Conservation (phyloP, 306 rosid species). For the Mucuna pruriens region DNA sequence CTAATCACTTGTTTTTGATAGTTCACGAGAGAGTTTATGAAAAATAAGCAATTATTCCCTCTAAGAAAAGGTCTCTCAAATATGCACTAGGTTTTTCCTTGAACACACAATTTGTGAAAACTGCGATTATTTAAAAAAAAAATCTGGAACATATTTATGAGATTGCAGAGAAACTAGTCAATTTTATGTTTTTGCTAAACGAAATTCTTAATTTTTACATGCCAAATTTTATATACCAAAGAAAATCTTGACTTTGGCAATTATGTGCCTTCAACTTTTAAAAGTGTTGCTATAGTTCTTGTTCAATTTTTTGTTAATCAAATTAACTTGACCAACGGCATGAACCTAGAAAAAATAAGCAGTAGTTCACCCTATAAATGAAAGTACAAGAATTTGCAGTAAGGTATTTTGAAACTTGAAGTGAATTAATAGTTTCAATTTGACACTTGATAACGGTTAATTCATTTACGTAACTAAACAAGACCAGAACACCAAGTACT, state of each 20-base stretch:
- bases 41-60: neutral
- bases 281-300: neutral
- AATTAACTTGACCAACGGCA: neutral
- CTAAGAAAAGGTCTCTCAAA: neutral
- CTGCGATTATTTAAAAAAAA: neutral
- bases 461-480: too few species aligned
- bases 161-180: neutral
- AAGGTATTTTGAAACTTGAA: too few species aligned
- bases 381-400: too few species aligned
- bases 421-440: too few species aligned
- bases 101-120: neutral
- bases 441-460: too few species aligned
- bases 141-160: neutral
- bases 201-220: neutral
- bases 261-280: neutral
- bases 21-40: neutral
- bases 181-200: neutral
- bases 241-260: neutral
- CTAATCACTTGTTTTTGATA: neutral
- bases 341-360: neutral
- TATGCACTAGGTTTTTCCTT: neutral
- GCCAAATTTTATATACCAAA: too few species aligned
- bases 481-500: too few species aligned
- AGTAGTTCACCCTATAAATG: too few species aligned
- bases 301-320: neutral